These are phyloP conservation scores for Medicago truncatula DNA, from an alignment of 306 rosid genomes.

Conservation along the genomic window MtrunA17r5.0-ANR NC_053045.1:32647001-32647500, in stretches of 20 bases:
- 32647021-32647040: background rate
- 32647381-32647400: constrained; percentile 2
- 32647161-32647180: constrained; percentile 43
- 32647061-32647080: constrained; percentile 82
- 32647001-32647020: background rate
- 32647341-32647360: constrained; percentile 41
- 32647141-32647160: constrained; percentile 65
- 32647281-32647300: constrained; percentile 84
- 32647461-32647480: constrained; percentile 92
- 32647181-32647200: constrained; percentile 39
- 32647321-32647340: constrained; percentile 79
- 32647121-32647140: constrained; percentile 70
- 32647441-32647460: constrained; percentile 87
- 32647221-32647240: constrained; percentile 15
- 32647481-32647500: constrained; percentile 94
- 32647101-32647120: constrained; percentile 88
- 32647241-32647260: constrained; percentile 67
- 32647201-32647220: background rate
- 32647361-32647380: constrained; percentile 16
- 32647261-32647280: constrained; percentile 76
- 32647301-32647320: constrained; percentile 85
- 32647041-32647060: constrained; percentile 2
- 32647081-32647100: constrained; percentile 81
- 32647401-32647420: constrained; percentile 23
- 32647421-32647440: constrained; percentile 70